Conservation (phyloP, 2,329 filamentous ascomycete genomes). For the Aspergillus glaucus region DNA sequence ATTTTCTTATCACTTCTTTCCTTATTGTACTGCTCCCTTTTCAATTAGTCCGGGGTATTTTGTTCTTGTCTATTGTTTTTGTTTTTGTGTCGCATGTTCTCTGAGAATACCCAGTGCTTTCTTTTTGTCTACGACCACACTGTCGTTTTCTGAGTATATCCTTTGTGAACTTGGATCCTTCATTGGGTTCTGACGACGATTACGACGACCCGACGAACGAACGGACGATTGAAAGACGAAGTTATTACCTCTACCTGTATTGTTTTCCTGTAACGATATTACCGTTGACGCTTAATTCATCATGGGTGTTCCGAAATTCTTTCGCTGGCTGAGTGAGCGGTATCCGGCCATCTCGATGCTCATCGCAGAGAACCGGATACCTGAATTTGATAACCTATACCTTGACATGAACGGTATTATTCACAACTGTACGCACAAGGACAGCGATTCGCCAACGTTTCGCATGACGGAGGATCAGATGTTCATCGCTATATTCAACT, state of each 20-base stretch:
- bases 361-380: conserved; percentile 97
- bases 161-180: conserved; percentile 14
- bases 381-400: conserved; percentile 97
- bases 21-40: conserved; percentile 1
- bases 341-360: conserved; percentile 98
- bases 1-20: conserved; percentile 2
- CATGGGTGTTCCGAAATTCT: conserved; percentile 80
- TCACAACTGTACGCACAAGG: conserved; percentile 98
- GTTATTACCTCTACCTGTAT: not conserved
- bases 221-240: conserved; percentile 2
- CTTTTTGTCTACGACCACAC: conserved; percentile 10
- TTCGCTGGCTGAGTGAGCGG: conserved; percentile 98
- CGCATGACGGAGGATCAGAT: conserved; percentile 96
- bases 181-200: conserved; percentile 13
- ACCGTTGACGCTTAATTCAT: conserved; percentile 20
- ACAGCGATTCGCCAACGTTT: conserved; percentile 84
- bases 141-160: conserved; percentile 10
- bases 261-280: not conserved
- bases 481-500: conserved; percentile 99
- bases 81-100: conserved; percentile 11
- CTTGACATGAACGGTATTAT: conserved; percentile 95
- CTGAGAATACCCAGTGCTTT: conserved; percentile 14
- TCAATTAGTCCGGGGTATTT: conserved; percentile 7
- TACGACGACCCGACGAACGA: conserved; percentile 13
- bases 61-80: conserved; percentile 11